Percentiles rank a stretch among this genome's conserved stretches.
Conservation (phyloP, 2,329 filamentous ascomycete species). For the Microdochium trichocladiopsis region DNA sequence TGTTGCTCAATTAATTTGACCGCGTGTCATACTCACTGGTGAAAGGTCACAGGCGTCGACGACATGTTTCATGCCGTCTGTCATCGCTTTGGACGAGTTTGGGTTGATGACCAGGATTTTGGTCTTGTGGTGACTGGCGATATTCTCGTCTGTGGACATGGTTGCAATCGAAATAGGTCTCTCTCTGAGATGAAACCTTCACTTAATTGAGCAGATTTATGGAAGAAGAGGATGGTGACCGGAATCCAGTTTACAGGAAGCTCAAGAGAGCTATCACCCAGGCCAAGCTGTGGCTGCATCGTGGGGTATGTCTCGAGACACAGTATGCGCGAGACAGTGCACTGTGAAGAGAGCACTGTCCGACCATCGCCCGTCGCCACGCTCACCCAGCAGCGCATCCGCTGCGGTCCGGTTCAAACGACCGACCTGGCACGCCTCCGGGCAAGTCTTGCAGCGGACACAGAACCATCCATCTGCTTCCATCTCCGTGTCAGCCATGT, state of each 20-base stretch:
- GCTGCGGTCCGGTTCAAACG: no score
- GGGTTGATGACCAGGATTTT: conserved; percentile 70
- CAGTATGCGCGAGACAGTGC: neutral
- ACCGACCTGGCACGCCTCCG: no score
- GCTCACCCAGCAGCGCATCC: neutral
- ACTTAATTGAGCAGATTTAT: no score
- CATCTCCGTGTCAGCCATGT: no score
- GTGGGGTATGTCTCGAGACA: neutral
- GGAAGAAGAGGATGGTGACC: no score
- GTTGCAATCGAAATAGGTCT: neutral
- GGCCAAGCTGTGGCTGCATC: no score
- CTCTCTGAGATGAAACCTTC: no score
- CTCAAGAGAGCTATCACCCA: no score
- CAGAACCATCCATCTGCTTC: no score
- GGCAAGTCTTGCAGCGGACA: no score
- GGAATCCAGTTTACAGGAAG: no score
- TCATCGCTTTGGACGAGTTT: conserved; percentile 71
- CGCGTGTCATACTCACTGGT: conserved; percentile 26
- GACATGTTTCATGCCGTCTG: conserved; percentile 49
- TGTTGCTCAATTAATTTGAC: no score
- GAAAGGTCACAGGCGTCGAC: conserved; percentile 34
- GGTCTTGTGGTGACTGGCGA: conserved; percentile 21
- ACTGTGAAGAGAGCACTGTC: neutral
- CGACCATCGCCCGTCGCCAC: neutral
- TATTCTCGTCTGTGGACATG: conserved; percentile 11